These are phyloP conservation scores for Cyphellophora europaea DNA, from an alignment of 2,329 filamentous ascomycete genomes.

Conservation along the genomic window DNA sequence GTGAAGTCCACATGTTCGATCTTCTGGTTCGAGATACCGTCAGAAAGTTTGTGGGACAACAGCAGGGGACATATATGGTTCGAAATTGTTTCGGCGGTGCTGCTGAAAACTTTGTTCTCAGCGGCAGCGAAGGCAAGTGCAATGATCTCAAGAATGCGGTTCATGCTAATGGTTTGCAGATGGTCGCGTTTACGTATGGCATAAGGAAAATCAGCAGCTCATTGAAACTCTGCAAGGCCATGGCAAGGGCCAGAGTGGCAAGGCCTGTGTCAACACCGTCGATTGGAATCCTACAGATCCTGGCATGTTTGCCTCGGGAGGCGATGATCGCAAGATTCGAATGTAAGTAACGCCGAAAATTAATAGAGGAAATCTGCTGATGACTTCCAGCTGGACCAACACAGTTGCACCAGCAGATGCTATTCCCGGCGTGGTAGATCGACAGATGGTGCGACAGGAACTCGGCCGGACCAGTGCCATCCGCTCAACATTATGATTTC, in stretches of 20 bases:
- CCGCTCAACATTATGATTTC: constrained; percentile 24
- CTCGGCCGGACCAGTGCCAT: constrained; percentile 31
- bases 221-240: constrained; percentile 74
- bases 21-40: constrained; percentile 63
- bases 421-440: constrained; percentile 20
- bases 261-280: constrained; percentile 66
- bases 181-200: constrained; percentile 75
- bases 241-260: constrained; percentile 40
- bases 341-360: constrained; percentile 61
- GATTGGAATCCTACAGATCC: constrained; percentile 81
- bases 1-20: constrained; percentile 70
- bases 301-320: constrained; percentile 79
- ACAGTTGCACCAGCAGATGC: constrained; percentile 8
- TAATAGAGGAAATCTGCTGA: constrained; percentile 3
- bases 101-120: constrained; percentile 82
- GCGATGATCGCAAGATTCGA: constrained; percentile 75
- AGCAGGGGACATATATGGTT: constrained; percentile 69
- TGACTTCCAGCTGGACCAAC: constrained; percentile 23
- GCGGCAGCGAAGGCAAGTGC: constrained; percentile 73
- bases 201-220: constrained; percentile 67
- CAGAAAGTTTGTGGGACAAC: constrained; percentile 66
- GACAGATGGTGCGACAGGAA: constrained; percentile 24
- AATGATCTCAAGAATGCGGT: constrained; percentile 3
- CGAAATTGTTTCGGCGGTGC: constrained; percentile 79
- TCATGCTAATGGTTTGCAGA: constrained; percentile 34